Base-by-base conservation (phyloP, 306 rosid species). In the Pyrus betulifolia region DNA sequence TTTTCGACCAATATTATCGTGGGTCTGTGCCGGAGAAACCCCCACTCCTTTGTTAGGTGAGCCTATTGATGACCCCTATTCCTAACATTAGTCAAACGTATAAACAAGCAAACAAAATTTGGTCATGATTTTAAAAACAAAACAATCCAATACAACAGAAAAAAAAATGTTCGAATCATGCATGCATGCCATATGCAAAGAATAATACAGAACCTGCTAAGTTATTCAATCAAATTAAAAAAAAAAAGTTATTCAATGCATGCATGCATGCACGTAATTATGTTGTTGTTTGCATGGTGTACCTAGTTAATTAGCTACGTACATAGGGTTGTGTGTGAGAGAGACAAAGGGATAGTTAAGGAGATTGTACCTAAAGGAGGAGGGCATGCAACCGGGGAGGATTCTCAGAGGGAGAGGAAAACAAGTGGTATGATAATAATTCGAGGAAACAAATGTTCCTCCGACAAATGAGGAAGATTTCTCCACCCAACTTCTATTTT, bases 21-120 rank as follows among this genome's bases (percentile, higher is more conserved):
- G 49, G 79, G 75, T 78, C 70, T 27, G 84, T 72, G 77, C 76
- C 42, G 83, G 87, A 85, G 84, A 82, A 84, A 67, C 89, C 82
- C 81, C 82, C 64, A 60, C 79, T 79, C 86, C 83, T 86, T 80
- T 44, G 31, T 44, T 87, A 14, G 59, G 70, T 58, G 75, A 31
- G 28, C 69, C 57, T 28, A 67, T 35, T 28, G 71, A 74, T 35
- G 74, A 23, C 77, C 83, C 79, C 38, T 49, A 72, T 27, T 46
- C 58, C 49, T 51, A 65, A 25, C 14, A 22, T 59, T 9, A 17
- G 17, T 14, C 25, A 52, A 13, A 74, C 4, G 27, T 30, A 46
- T 15, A 25, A 33, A 1, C 5, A 11, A 3, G 3, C 0, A 55
- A 42, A 67, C 4, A 57, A 28, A 12, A 23, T 15, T 38, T 35